Evolutionary conservation across 495 filamentous ascomycete genomes (phyloP), one percentile per base, ranked within the genome.

Genomic region (Cudoniella acicularis): DNA sequence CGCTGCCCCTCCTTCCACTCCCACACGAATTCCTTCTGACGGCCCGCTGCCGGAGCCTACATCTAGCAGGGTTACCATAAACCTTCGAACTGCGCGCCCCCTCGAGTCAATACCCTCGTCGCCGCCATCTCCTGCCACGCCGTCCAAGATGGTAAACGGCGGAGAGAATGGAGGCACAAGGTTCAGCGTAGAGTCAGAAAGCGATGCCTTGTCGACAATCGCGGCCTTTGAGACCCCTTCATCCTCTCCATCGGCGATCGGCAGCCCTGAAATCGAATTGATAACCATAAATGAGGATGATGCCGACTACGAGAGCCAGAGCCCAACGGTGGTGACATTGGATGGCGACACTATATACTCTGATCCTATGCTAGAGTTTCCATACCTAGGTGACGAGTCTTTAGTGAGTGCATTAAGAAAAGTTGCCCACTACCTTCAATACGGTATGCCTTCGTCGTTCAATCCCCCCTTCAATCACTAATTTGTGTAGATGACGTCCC

Each of bases 1-100:
- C n/a, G n/a, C 51, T 60, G 49, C 65, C 22, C 27, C 62, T 45
- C 52, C 61, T 59, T 52, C 56, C 52, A 62, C 73, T 20, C 66
- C 74, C 17, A 30, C 63, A 10, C 54, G 52, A 41, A 42, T 54
- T 16, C 48, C 59, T 30, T 57, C 59, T n/a, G 50, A 60, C 20
- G 27, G 18, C 25, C 53, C 56, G 9, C 21, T 53, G 24, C 11
- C 56, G 21, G 59, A 62, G 10, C 65, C 59, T 36, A 65, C 65
- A 10, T 66, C 66, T 1, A 81, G 76, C 66, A 71, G 72, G 61
- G 77, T 82, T 54, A 82, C 79, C 17, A 75, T 82, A 45, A 82
- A 83, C 55, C 68, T 82, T 18, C 74, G 79, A 52, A 80, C 72
- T 49, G 67, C 21, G 57, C 73, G 61, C 59, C 72, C 55, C 68